Base-by-base conservation (phyloP, 2,329 filamentous ascomycete genomes). In the Pseudomassariella vexata region DNA sequence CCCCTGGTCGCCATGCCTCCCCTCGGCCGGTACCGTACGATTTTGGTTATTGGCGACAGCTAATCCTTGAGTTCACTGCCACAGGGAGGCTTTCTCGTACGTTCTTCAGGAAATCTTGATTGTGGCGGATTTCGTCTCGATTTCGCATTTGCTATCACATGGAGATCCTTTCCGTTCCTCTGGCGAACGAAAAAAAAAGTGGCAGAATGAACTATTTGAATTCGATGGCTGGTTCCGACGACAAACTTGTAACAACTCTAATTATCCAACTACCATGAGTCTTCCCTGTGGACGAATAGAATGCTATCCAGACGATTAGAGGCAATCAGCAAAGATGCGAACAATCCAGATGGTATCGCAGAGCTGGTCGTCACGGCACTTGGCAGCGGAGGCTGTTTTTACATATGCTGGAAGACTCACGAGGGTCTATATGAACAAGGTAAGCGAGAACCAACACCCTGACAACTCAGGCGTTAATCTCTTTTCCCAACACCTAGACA, bases 291-390 rank as follows among this genome's bases (percentile, higher is more conserved):
- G 16, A 32, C 30, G 19, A 23, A 20, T 33, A 32, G 35, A 26
- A 55, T 53, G 50, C 38, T 52, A 11, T 44, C 48, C 36, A 42
- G 48, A 36, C 39, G 48, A 24, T 33, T 52, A 18, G 32, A 46
- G 17, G 47, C 45, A 24, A 24, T 50, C 19, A 43, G 38, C 24
- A 40, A 44, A 36, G 41, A 46, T 25, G 33, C 38, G 27, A 37
- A 35, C 25, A 40, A 46, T 21, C 38, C 47, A 30, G 47, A 51
- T 15, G 47, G 46, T 19, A 44, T 53, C 32, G 44, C 47, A 9
- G 48, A 53, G 30, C 42, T 55, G 14, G 46, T 52, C 26, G 51
- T 55, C n/a, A 55, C 51, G 2, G 51, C 51, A 21, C 41, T 55
- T 3, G 51, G 51, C 15, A 47, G 49, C 4, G 35, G 39, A 19